Evolutionary conservation across 306 rosid species (phyloP).

Genomic region (Adenanthera pavonina): DNA sequence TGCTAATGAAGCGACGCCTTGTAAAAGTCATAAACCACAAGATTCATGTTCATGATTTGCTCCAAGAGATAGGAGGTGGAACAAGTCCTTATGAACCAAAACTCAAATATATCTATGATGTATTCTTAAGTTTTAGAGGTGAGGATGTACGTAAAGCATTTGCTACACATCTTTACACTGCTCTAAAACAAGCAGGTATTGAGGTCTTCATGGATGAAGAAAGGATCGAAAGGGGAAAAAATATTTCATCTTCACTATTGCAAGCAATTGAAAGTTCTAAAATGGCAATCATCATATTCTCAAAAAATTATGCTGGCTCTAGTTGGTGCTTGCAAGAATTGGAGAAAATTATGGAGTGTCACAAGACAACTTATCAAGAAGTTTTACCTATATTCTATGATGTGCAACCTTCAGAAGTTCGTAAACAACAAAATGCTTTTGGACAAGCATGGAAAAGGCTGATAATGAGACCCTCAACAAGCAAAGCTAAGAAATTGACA

Average conservation of each 20-base stretch:
- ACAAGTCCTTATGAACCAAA: not conserved
- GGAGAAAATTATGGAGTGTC: not conserved
- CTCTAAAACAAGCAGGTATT: not conserved
- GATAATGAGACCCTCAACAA: not conserved
- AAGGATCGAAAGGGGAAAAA: not conserved
- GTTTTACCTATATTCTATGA: conserved; percentile 2
- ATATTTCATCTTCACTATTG: not conserved
- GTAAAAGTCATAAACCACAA: not conserved
- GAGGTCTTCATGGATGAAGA: not conserved
- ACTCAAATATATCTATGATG: not conserved
- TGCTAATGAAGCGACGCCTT: not conserved
- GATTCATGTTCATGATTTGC: not conserved
- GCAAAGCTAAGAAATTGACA: not conserved
- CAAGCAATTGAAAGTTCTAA: not conserved
- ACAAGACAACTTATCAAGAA: not conserved
- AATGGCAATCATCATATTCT: not conserved
- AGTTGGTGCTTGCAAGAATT: conserved; percentile 14
- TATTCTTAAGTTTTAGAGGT: conserved; percentile 14
- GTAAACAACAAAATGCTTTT: not conserved
- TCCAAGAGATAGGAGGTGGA: not conserved
- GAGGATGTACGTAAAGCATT: not conserved
- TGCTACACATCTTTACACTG: not conserved
- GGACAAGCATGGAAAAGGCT: not conserved
- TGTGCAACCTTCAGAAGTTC: not conserved
- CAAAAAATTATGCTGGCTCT: not conserved